A percentile compares a stretch with the other conserved stretches of the same genome.
These are phyloP conservation scores for Moesziomyces parantarcticus DNA, from an alignment of 1,284 basidiomycete species.

Conservation along the genomic window DNA sequence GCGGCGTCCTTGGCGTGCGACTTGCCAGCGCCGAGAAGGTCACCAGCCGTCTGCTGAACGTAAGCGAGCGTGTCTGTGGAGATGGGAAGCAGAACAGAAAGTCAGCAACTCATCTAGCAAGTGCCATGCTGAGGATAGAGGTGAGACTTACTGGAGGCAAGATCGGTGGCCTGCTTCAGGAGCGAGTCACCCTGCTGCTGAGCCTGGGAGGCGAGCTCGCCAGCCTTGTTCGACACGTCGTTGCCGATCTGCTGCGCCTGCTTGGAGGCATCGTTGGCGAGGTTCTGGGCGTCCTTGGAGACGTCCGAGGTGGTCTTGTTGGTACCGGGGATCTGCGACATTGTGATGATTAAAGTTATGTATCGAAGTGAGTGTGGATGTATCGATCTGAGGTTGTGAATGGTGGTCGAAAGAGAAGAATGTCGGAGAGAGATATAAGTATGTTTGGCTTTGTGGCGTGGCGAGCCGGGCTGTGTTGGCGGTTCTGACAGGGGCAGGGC, in stretches of 20 bases:
- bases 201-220: slow-evolving; percentile 35
- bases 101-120: slow-evolving; percentile 1
- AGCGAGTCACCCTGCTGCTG: slow-evolving; percentile 41
- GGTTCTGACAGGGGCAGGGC: too few species aligned
- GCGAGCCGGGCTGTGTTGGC: not conserved
- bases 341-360: slow-evolving; percentile 10
- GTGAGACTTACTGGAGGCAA: slow-evolving; percentile 40
- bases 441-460: not conserved
- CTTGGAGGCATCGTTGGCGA: slow-evolving; percentile 46
- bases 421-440: slow-evolving; percentile 1
- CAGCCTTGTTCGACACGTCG: slow-evolving; percentile 40
- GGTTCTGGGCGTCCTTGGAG: slow-evolving; percentile 45
- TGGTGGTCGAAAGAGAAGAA: not conserved
- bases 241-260: slow-evolving; percentile 33
- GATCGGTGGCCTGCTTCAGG: slow-evolving; percentile 46
- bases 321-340: slow-evolving; percentile 48
- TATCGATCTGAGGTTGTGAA: not conserved
- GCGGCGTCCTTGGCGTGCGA: slow-evolving; percentile 32
- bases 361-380: not conserved
- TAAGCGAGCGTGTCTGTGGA: slow-evolving; percentile 43
- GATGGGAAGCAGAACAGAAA: not conserved
- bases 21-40: slow-evolving; percentile 47
- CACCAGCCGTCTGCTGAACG: slow-evolving; percentile 51
- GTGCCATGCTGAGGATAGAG: not conserved
- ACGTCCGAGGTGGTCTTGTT: slow-evolving; percentile 50